Evolutionary conservation across 495 filamentous ascomycete species (phyloP).

Genomic region (Hypoxylon subgilvum): DNA sequence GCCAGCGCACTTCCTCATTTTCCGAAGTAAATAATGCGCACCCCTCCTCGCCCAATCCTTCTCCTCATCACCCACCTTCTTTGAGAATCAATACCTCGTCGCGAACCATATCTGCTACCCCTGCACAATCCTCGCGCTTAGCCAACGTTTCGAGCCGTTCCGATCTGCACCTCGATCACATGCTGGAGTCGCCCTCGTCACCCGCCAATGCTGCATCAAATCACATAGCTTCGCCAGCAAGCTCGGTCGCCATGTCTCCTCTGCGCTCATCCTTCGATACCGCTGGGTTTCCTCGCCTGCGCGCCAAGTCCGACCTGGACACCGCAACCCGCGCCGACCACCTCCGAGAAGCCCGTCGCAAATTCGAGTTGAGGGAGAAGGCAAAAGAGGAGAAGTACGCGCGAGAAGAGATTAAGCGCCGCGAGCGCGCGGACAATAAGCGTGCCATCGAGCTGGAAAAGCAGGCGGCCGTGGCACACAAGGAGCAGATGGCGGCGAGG

Average conservation of each 20-base stretch:
- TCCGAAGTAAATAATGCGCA: slow-evolving; percentile 43
- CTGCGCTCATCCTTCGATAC: slow-evolving; percentile 59
- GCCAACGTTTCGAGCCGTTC: slow-evolving; percentile 51
- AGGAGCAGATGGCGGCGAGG: slow-evolving; percentile 33
- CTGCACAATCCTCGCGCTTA: slow-evolving; percentile 44
- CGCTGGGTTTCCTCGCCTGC: slow-evolving; percentile 55
- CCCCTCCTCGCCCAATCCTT: slow-evolving; percentile 26
- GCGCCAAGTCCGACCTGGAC: slow-evolving; percentile 59
- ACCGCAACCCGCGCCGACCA: slow-evolving; percentile 52
- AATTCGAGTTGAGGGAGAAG: slow-evolving; percentile 59
- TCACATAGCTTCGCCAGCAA: slow-evolving; percentile 32
- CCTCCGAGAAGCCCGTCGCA: slow-evolving; percentile 58
- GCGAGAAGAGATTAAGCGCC: slow-evolving; percentile 60
- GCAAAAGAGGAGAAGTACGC: slow-evolving; percentile 63
- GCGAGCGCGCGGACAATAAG: slow-evolving; percentile 55
- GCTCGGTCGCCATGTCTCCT: slow-evolving; percentile 49
- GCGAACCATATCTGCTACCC: slow-evolving; percentile 39
- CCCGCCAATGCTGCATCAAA: slow-evolving; percentile 19
- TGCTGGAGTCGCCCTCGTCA: slow-evolving; percentile 42
- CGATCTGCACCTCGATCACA: slow-evolving; percentile 45
- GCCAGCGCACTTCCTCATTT: slow-evolving; percentile 52
- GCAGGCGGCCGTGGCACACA: slow-evolving; percentile 36
- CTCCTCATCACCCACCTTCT: slow-evolving; percentile 39
- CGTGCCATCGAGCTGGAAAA: slow-evolving; percentile 51
- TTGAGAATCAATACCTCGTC: slow-evolving; percentile 52